Evolutionary conservation across 2,329 filamentous ascomycete species (phyloP).

Genomic region (Cercospora citrullina): DNA sequence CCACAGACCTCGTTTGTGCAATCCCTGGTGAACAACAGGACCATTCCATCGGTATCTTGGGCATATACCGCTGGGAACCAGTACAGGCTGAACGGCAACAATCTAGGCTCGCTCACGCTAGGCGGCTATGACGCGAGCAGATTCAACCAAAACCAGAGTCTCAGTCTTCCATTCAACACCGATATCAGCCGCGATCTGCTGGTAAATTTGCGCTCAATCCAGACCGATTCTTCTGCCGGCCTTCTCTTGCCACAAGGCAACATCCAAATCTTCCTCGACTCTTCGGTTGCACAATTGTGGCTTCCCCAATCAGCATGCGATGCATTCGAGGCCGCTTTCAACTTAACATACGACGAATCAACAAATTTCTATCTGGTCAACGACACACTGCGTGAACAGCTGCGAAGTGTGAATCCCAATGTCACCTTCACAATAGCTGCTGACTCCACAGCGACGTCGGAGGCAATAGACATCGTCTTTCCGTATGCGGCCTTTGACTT

Average conservation of each 20-base stretch:
- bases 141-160: conserved; percentile 38
- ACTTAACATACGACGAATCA: conserved; percentile 36
- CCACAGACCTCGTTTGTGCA: conserved; percentile 41
- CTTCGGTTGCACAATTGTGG: conserved; percentile 64
- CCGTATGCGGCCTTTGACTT: conserved; percentile 43
- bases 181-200: conserved; percentile 39
- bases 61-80: conserved; percentile 44
- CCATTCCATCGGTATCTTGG: conserved; percentile 40
- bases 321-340: conserved; percentile 41
- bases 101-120: conserved; percentile 42
- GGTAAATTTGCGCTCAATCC: conserved; percentile 37
- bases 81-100: conserved; percentile 37
- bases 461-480: conserved; percentile 38
- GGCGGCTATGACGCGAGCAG: conserved; percentile 44
- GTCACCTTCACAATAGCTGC: conserved; percentile 40
- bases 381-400: conserved; percentile 32
- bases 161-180: conserved; percentile 35
- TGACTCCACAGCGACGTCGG: conserved; percentile 24
- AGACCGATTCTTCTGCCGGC: conserved; percentile 28
- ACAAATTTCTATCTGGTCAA: conserved; percentile 40
- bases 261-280: conserved; percentile 58
- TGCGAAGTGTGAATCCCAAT: conserved; percentile 33
- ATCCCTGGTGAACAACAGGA: conserved; percentile 35
- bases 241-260: conserved; percentile 34
- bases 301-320: conserved; percentile 52